Percentiles rank a stretch among this genome's conserved stretches.
phyloP scores from a whole-genome alignment of 306 rosid species.

The Cicer yamashitae region DNA sequence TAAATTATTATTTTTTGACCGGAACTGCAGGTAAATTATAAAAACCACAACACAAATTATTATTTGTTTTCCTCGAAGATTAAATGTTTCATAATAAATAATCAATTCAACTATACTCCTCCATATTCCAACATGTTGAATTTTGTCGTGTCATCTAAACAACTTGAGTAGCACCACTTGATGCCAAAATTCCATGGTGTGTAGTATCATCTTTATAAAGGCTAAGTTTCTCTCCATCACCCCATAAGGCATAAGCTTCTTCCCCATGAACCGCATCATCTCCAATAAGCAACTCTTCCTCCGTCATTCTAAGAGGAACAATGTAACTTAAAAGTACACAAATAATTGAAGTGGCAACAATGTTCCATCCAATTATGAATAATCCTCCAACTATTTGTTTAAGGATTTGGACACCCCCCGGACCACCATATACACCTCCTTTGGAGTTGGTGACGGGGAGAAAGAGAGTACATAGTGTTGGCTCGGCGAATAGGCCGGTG shows the following conservation, averaged over 20 bases:
- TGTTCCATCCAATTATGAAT: conserved; percentile 60
- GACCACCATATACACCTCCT: conserved; percentile 60
- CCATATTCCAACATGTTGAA: not conserved
- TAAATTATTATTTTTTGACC: too few relatives aligned
- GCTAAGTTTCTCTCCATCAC: conserved; percentile 63
- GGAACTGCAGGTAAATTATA: too few relatives aligned
- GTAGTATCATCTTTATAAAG: conserved; percentile 49
- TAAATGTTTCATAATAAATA: not conserved
- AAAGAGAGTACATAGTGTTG: conserved; percentile 51
- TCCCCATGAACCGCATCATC: conserved; percentile 71
- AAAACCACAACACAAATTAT: not conserved
- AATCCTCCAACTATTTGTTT: conserved; percentile 59
- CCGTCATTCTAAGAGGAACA: conserved; percentile 61
- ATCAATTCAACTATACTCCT: not conserved
- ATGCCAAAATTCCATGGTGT: conserved; percentile 24
- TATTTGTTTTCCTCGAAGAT: not conserved
- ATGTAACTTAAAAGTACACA: conserved; percentile 42
- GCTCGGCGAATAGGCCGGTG: conserved; percentile 65
- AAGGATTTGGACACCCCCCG: conserved; percentile 59
- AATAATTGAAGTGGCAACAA: conserved; percentile 58
- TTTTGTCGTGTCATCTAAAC: conserved; percentile 41
- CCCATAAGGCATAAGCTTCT: conserved; percentile 72
- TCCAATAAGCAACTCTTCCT: conserved; percentile 62
- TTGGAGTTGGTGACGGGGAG: conserved; percentile 45
- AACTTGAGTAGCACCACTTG: conserved; percentile 52